Evolutionary conservation across 1,139 yeast genomes (phyloP).

Genomic region (Lodderomyces theae): DNA sequence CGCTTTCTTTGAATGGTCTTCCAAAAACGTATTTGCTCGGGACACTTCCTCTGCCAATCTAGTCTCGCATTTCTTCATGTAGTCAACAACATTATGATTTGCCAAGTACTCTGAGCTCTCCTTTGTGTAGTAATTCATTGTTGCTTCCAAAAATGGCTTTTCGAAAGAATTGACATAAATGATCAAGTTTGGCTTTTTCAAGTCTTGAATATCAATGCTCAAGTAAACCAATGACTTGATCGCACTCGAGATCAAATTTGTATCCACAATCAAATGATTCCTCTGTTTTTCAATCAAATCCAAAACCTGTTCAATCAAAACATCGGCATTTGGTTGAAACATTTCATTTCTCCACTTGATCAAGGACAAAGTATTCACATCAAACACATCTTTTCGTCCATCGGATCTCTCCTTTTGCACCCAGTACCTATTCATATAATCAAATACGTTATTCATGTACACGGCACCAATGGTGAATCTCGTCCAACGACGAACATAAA

Average conservation of each 20-base stretch:
- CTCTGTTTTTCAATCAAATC: conserved; percentile 76
- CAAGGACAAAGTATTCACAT: conserved; percentile 83
- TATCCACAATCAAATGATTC: conserved; percentile 72
- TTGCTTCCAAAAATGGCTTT: conserved; percentile 66
- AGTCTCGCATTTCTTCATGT: conserved; percentile 81
- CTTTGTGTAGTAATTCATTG: conserved; percentile 66
- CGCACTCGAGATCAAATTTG: conserved; percentile 65
- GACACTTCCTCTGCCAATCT: conserved; percentile 81
- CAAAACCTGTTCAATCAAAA: conserved; percentile 68
- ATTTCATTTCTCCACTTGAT: conserved; percentile 85
- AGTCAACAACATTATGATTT: conserved; percentile 82
- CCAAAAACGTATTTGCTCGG: conserved; percentile 74
- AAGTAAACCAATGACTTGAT: conserved; percentile 79
- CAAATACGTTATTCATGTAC: conserved; percentile 88
- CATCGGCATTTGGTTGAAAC: conserved; percentile 63
- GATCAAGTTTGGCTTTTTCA: conserved; percentile 77
- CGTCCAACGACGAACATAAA: conserved; percentile 86
- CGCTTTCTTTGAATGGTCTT: conserved; percentile 80
- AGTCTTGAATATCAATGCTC: conserved; percentile 77
- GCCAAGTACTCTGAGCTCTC: conserved; percentile 69
- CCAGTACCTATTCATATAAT: conserved; percentile 96
- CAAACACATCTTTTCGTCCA: conserved; percentile 88
- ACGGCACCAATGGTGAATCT: conserved; percentile 90
- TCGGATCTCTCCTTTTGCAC: conserved; percentile 94
- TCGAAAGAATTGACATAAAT: conserved; percentile 84